phyloP scores from a whole-genome alignment of 2,329 filamentous ascomycete genomes.

The Botrytis byssoidea region DNA sequence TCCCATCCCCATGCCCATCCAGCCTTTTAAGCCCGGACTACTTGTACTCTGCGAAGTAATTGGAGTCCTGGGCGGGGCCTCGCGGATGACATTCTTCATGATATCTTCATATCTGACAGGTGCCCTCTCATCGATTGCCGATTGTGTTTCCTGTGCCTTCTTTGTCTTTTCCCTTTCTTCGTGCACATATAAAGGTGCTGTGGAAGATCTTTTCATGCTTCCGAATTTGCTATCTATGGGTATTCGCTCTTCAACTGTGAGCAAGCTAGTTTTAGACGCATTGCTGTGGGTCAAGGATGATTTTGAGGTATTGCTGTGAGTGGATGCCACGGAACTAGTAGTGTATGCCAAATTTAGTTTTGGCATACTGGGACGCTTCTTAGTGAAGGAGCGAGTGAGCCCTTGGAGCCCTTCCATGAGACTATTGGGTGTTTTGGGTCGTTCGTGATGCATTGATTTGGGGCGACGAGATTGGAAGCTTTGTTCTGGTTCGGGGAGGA shows the following conservation, averaged over 20 bases:
- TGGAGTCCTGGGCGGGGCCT: constrained; percentile 23
- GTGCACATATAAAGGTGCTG: constrained; percentile 3
- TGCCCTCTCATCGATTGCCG: constrained; percentile 15
- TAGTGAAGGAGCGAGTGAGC: constrained; percentile 14
- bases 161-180: background rate
- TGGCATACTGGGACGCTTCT: constrained; percentile 20
- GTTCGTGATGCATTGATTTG: constrained; percentile 17
- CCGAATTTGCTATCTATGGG: constrained; percentile 12
- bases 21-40: constrained; percentile 13
- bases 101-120: constrained; percentile 30
- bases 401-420: constrained; percentile 22
- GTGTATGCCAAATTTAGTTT: constrained; percentile 20
- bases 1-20: constrained; percentile 20
- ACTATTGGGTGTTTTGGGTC: constrained; percentile 21
- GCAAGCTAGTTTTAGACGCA: constrained; percentile 8
- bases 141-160: constrained; percentile 7
- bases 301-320: constrained; percentile 11
- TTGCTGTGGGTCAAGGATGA: constrained; percentile 15
- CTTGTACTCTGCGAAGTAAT: constrained; percentile 3
- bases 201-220: constrained; percentile 14
- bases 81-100: constrained; percentile 25
- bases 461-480: constrained; percentile 10
- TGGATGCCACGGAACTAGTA: background rate
- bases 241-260: constrained; percentile 13
- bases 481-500: constrained; percentile 7